Base-by-base conservation (phyloP, 495 filamentous ascomycete species). In the Xylaria bambusicola region DNA sequence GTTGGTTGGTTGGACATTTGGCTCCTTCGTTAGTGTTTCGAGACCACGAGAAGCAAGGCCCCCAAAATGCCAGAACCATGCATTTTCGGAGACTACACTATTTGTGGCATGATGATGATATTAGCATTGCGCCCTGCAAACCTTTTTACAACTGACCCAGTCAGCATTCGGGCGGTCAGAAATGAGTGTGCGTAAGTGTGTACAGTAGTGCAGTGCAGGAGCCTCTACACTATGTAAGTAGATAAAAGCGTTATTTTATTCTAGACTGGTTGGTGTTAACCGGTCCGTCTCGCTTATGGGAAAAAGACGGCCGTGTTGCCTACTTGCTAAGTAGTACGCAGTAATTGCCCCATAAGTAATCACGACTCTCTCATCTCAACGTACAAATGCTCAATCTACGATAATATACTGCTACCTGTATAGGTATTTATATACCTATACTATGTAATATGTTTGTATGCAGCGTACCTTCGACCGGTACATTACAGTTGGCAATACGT, bases 61-160 rank as follows among this genome's bases (percentile, higher is more conserved):
- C 33, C 33, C n/a, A n/a, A n/a, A n/a, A n/a, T n/a, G n/a, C n/a
- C n/a, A n/a, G 41, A 10, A 40, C 50, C 36, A 53, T 44, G 38
- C 52, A 54, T 44, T 44, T 31, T 54, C 17, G 17, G 18, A 54
- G n/a, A n/a, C n/a, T n/a, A n/a, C n/a, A 17, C 52, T 54, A 44
- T 54, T 44, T 33, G 52, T 44, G 52, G 52, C 38, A 54, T 31
- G 38, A 54, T 31, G 38, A 54, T 31, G 38, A 54, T 42, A 42
- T 44, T 44, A 54, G 52, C 52, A 42, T 13, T 15, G 24, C 6
- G 23, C 36, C 23, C 36, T 54, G 52, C 52, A 44, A 17, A 33
- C 38, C 21, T 53, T n/a, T n/a, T n/a, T n/a, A n/a, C n/a, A n/a
- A n/a, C n/a, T n/a, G n/a, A 54, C 38, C 38, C 33, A 54, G 52